A percentile compares a stretch with the other conserved stretches of the same genome.
phyloP scores from a whole-genome alignment of 129 eudicot genomes.

The Chrysanthemum makinoi region DNA sequence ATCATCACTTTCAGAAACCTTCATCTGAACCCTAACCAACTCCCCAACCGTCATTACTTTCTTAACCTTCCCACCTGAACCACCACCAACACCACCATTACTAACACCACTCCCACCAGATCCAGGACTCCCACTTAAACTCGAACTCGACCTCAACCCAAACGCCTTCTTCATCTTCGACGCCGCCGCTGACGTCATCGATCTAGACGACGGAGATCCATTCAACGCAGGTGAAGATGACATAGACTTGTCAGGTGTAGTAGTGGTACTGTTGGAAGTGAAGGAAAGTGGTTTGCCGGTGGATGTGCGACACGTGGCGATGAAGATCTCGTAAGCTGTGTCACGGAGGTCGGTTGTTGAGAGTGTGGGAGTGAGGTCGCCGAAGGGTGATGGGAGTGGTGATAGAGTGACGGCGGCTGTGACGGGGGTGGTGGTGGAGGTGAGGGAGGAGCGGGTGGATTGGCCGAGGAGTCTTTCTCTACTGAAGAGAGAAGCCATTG shows the following conservation, averaged over 20 bases:
- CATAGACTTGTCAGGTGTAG: slow-evolving; percentile 29
- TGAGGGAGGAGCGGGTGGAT: slow-evolving; percentile 33
- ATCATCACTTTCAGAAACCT: slow-evolving; percentile 70
- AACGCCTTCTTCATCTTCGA: slow-evolving; percentile 96
- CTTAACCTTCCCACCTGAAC: slow-evolving; percentile 35
- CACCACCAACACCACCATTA: slow-evolving; percentile 1
- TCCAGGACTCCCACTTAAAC: slow-evolving; percentile 27
- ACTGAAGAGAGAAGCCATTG: slow-evolving; percentile 94
- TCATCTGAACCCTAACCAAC: slow-evolving; percentile 83
- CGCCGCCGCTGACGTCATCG: slow-evolving; percentile 88
- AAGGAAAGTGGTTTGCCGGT: slow-evolving; percentile 70
- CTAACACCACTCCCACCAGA: slow-evolving; percentile 25
- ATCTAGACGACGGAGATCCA: slow-evolving; percentile 62
- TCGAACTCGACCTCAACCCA: slow-evolving; percentile 78
- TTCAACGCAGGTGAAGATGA: slow-evolving; percentile 33
- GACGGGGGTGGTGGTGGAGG: slow-evolving; percentile 40
- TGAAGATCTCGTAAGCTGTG: slow-evolving; percentile 96
- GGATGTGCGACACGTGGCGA: slow-evolving; percentile 82
- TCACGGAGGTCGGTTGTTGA: slow-evolving; percentile 74
- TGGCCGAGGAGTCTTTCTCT: slow-evolving; percentile 66
- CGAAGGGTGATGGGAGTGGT: slow-evolving; percentile 74
- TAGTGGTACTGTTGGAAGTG: slow-evolving; percentile 28
- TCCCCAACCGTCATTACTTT: slow-evolving; percentile 81
- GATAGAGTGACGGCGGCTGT: slow-evolving; percentile 26
- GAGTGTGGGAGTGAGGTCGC: slow-evolving; percentile 68